These are phyloP conservation scores for Clarireedia homoeocarpa DNA, from an alignment of 2,329 filamentous ascomycete species.

Conservation along the genomic window DNA sequence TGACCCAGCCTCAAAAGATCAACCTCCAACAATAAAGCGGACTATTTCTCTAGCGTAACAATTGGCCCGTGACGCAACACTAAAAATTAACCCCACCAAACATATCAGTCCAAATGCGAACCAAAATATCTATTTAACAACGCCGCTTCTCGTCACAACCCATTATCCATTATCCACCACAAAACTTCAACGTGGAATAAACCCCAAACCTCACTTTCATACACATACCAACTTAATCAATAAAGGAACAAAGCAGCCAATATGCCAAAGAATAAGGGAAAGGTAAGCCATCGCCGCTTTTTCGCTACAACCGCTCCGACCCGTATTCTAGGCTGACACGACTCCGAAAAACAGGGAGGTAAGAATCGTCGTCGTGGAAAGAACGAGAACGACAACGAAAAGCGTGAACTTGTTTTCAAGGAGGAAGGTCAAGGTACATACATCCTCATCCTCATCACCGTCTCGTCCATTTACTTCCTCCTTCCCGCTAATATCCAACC, in stretches of 20 bases:
- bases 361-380: constrained; percentile 98
- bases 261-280: constrained; percentile 99
- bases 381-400: constrained; percentile 99
- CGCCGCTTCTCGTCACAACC: neutral
- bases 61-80: neutral
- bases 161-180: neutral
- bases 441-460: neutral
- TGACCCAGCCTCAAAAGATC: neutral
- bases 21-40: neutral
- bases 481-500: neutral
- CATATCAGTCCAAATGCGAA: neutral
- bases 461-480: neutral
- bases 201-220: neutral
- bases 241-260: constrained; percentile 31
- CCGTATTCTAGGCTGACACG: constrained; percentile 9
- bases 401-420: constrained; percentile 97
- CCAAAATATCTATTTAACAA: neutral
- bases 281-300: constrained; percentile 49
- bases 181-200: neutral
- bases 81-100: neutral
- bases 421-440: constrained; percentile 79
- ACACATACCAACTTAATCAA: constrained; percentile 2
- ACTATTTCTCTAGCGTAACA: neutral
- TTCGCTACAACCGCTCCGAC: neutral
- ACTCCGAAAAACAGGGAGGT: constrained; percentile 60